These are phyloP conservation scores for Cladobotryum protrusum DNA, from an alignment of 2,329 filamentous ascomycete genomes.

Conservation along the genomic window DNA sequence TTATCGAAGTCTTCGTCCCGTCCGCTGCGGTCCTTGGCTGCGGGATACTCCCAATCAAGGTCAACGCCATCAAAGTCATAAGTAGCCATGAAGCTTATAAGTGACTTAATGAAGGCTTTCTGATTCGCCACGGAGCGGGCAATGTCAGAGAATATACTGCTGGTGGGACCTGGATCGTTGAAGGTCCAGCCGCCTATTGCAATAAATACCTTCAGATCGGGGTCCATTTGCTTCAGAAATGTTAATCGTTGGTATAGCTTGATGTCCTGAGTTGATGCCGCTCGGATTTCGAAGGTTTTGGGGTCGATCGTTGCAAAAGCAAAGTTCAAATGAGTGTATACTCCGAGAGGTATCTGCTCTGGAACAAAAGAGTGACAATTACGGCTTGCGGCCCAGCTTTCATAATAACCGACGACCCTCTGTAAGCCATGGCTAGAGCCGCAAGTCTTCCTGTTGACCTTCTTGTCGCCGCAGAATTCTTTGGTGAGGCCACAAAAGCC, in stretches of 20 bases:
- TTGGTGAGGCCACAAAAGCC: constrained; percentile 28
- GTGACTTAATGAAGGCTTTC: not conserved
- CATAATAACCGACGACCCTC: constrained; percentile 26
- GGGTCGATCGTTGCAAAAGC: constrained; percentile 29
- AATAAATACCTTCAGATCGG: not conserved
- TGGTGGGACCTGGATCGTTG: constrained; percentile 27
- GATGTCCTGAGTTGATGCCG: not conserved
- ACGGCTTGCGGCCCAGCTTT: constrained; percentile 20
- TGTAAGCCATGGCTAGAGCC: constrained; percentile 1
- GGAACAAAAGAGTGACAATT: constrained; percentile 18
- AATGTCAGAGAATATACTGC: constrained; percentile 2
- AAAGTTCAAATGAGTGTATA: constrained; percentile 26
- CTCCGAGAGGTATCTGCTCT: constrained; percentile 19
- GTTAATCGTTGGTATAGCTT: constrained; percentile 4
- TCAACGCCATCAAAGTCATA: constrained; percentile 27
- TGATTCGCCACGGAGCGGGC: not conserved
- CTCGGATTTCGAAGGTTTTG: constrained; percentile 10
- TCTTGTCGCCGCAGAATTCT: constrained; percentile 20
- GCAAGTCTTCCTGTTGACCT: constrained; percentile 7
- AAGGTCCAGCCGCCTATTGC: constrained; percentile 22
- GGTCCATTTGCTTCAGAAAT: not conserved
- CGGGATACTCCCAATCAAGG: constrained; percentile 25
- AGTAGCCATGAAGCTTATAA: not conserved
- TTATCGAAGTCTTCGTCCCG: constrained; percentile 19
- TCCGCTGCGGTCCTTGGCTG: constrained; percentile 23